Base-by-base conservation (phyloP, 2,329 filamentous ascomycete species). In the Ceratocystis papillata region DNA sequence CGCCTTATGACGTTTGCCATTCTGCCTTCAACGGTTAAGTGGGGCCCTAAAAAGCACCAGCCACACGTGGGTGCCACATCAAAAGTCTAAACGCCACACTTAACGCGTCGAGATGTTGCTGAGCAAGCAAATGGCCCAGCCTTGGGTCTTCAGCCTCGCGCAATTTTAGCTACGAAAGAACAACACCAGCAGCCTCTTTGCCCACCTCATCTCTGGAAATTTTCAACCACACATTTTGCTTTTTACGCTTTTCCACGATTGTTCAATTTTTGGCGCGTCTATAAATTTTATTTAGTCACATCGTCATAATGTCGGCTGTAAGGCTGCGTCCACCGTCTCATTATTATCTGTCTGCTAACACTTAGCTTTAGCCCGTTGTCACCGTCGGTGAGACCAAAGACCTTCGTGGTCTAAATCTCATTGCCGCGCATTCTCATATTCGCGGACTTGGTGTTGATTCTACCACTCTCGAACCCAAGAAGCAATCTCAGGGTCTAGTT, bases 341-440 rank as follows among this genome's bases (percentile, higher is more conserved):
- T 28, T 15, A 15, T 25, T 66, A 66, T 69, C 46, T 2, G 45
- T 25, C 33, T 41, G 50, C 71, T 68, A 60, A 69, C 64, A 65
- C 64, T 37, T 5, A 4, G 12, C 28, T 69, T 61, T 70, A 85
- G 82, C 81, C 80, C 70, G 80, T 85, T 69, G 78, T 85, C 74
- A 97, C 94, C 72, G 86, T 97, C 76, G 89, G 91, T 74, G 93
- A 97, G 82, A 89, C 85, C 77, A 96, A 94, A 79, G 93, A 97
- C 83, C 87, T 97, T 75, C 88, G 92, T 72, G 92, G 92, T 70
- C 86, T 99, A 74, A 97, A 96, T 78, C 88, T 99, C 77, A 96
- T 99, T 76, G 94, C 94, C 69, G 93, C 94, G 68, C 94, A 99
- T 80, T 99, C 94, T 67, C 94, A 99, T 77, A 96, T 99, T 73